Base-by-base conservation (phyloP, 192 early-diverging fungal genomes). In the Backusella morwellensis region DNA sequence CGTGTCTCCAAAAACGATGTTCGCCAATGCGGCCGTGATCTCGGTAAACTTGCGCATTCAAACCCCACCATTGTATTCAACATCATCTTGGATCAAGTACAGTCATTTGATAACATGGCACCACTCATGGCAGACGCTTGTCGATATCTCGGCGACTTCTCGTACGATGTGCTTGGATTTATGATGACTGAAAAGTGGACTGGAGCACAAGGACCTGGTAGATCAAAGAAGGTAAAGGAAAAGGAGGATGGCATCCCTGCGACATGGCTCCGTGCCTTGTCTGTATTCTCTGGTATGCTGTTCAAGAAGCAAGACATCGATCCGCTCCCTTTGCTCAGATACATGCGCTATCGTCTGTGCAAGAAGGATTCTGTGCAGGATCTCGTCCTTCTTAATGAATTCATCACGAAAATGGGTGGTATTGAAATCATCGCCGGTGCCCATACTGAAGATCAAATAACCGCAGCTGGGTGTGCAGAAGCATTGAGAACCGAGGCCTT, bases 51-150 rank as follows among this genome's bases (percentile, higher is more conserved):
- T 35, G 84, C 88, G 5, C 93, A 95, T 76, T 87, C 89, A 4
- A 95, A 95, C 72, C 95, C 95, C 0, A 78, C 85, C 6, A 84
- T 93, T 41, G 91, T 93, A 0, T 95, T 94, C 79, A 78, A 83
- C 0, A 85, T 89, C 66, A 88, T 93, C 38, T 82, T 95, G 44
- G 86, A 90, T 32, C 90, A 88, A 44, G 80, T 95, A 3, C 88
- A 93, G 77, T 77, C 78, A 4, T 94, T 94, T 81, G 91, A 94
- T 76, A 96, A 95, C 75, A 79, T 93, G 85, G 93, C 92, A 11
- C 80, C 85, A 8, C 82, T 85, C 1, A 83, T 96, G 59, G 95
- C 94, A 0, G 95, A 96, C 41, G 89, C 90, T n/a, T 90, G 90
- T 54, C 83, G 88, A 23, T 95, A 95, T 76, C 75, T 96, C 36